A percentile compares a stretch with the other conserved stretches of the same genome.
Conservation (phyloP, 2,329 filamentous ascomycete species). For the Zasmidium cellare region DNA sequence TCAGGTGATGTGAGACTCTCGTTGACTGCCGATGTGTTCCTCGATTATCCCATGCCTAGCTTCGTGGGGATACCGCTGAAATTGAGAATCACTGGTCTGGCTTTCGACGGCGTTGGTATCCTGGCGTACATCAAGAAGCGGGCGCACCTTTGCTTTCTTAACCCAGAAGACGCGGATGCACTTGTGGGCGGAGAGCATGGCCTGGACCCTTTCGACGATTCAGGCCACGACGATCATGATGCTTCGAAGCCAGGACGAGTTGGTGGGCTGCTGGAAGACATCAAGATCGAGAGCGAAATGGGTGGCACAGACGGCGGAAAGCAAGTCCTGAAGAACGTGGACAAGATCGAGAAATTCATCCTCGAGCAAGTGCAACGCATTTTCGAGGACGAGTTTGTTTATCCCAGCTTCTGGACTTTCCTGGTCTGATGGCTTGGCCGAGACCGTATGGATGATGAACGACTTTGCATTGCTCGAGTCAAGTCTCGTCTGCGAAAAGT, state of each 20-base stretch:
- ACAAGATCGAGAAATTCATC: constrained; percentile 97
- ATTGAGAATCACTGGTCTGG: constrained; percentile 89
- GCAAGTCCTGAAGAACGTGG: constrained; percentile 96
- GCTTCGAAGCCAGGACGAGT: constrained; percentile 26
- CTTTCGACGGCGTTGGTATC: constrained; percentile 92
- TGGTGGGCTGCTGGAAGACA: constrained; percentile 83
- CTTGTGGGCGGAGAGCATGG: constrained; percentile 49
- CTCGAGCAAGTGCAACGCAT: constrained; percentile 94
- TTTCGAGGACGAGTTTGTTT: constrained; percentile 98
- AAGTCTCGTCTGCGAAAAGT: background rate
- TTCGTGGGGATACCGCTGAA: constrained; percentile 95
- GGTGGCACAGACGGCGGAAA: constrained; percentile 87
- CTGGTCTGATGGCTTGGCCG: constrained; percentile 55
- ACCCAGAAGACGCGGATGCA: constrained; percentile 83
- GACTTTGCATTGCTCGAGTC: background rate
- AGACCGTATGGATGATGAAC: too few species aligned
- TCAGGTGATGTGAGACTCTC: constrained; percentile 83
- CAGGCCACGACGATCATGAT: constrained; percentile 5
- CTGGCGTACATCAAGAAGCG: constrained; percentile 85
- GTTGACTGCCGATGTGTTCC: constrained; percentile 88
- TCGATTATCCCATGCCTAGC: constrained; percentile 98
- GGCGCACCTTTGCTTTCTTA: constrained; percentile 91
- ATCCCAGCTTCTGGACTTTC: constrained; percentile 98
- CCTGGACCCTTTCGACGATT: constrained; percentile 32
- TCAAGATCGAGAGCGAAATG: constrained; percentile 96